phyloP scores from a whole-genome alignment of 2,329 filamentous ascomycete genomes.

The Didymella exigua region DNA sequence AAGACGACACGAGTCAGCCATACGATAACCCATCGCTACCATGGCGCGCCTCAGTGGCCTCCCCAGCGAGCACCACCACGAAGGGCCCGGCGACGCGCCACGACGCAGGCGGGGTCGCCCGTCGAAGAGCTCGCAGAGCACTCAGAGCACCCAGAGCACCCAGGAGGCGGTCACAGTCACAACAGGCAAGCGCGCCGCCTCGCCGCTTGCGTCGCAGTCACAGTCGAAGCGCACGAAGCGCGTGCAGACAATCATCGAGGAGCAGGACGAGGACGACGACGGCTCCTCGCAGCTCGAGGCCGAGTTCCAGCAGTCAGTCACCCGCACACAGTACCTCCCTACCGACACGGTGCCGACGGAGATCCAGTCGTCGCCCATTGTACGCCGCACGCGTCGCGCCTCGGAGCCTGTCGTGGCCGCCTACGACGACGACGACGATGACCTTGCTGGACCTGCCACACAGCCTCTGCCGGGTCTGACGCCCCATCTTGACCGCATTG shows the following conservation, averaged over 20 bases:
- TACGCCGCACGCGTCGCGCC: constrained; percentile 38
- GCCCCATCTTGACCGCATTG: constrained; percentile 40
- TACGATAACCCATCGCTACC: constrained; percentile 12
- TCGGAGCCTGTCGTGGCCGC: constrained; percentile 41
- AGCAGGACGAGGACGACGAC: constrained; percentile 32
- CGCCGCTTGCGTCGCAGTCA: constrained; percentile 32
- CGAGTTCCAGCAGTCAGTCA: constrained; percentile 41
- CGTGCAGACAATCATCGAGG: constrained; percentile 24
- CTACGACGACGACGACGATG: constrained; percentile 25
- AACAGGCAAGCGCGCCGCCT: constrained; percentile 37
- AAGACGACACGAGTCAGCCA: constrained; percentile 5
- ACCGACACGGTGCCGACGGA: constrained; percentile 20
- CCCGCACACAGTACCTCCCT: constrained; percentile 28
- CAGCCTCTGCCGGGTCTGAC: constrained; percentile 40
- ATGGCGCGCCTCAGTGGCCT: constrained; percentile 46
- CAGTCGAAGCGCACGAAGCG: constrained; percentile 44
- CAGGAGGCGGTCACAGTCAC: constrained; percentile 13
- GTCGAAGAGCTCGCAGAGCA: constrained; percentile 34
- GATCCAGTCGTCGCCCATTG: constrained; percentile 20
- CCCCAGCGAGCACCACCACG: constrained; percentile 45
- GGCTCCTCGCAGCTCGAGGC: constrained; percentile 34
- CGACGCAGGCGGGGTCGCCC: constrained; percentile 41
- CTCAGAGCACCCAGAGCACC: constrained; percentile 16
- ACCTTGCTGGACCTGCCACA: constrained; percentile 27
- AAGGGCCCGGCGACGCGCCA: constrained; percentile 42